Evolutionary conservation across 2,329 filamentous ascomycete genomes (phyloP).

Genomic region (Neocucurbitaria cava): DNA sequence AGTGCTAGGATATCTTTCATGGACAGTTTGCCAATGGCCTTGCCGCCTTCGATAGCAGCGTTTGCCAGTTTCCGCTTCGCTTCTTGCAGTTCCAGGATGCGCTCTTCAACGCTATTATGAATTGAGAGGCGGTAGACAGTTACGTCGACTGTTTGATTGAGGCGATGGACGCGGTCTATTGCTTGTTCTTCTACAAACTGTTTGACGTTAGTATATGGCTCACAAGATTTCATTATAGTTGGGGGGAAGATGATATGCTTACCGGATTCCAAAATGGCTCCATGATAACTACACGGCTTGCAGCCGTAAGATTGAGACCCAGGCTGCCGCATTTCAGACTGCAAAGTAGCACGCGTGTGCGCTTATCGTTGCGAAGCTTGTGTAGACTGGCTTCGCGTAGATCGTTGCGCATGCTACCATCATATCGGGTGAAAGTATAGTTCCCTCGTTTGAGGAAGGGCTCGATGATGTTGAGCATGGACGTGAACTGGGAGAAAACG

Average conservation of each 20-base stretch:
- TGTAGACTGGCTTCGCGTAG: conserved; percentile 85
- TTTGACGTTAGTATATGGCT: conserved; percentile 14
- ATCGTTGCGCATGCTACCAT: conserved; percentile 94
- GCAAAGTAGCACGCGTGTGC: conserved; percentile 84
- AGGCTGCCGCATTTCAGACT: conserved; percentile 92
- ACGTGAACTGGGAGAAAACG: conserved; percentile 97
- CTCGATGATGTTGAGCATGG: conserved; percentile 95
- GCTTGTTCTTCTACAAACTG: conserved; percentile 98
- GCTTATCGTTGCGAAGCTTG: conserved; percentile 74
- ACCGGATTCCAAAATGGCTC: conserved; percentile 99
- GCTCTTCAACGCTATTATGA: conserved; percentile 84
- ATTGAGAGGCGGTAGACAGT: conserved; percentile 95
- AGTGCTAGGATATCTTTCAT: conserved; percentile 93
- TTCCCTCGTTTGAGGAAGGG: conserved; percentile 80
- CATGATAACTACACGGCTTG: conserved; percentile 89
- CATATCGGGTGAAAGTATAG: conserved; percentile 86
- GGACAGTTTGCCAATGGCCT: conserved; percentile 81
- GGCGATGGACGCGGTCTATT: conserved; percentile 96
- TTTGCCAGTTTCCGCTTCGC: conserved; percentile 92
- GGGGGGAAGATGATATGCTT: conserved; percentile 44
- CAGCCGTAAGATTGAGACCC: conserved; percentile 92
- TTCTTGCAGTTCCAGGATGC: conserved; percentile 92
- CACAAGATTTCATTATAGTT: neutral
- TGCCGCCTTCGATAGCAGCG: conserved; percentile 84
- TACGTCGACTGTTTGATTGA: conserved; percentile 94